Conservation (phyloP, 345 rosid species). For the Salix purpurea region DNA sequence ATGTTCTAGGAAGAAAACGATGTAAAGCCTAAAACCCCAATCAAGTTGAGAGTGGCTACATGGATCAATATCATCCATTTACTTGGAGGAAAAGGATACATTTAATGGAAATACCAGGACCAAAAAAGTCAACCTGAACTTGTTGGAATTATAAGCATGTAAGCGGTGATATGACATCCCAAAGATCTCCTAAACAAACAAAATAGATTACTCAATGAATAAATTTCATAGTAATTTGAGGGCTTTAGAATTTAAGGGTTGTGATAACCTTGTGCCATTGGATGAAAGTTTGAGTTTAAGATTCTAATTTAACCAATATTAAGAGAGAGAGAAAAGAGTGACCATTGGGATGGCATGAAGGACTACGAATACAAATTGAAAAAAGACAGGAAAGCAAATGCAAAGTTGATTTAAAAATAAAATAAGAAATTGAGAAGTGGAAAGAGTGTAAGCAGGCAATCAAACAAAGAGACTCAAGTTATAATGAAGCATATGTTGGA, state of each 20-base stretch:
- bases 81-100: background rate
- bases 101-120: background rate
- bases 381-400: background rate
- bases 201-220: background rate
- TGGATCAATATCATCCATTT: background rate
- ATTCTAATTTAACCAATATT: background rate
- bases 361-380: background rate
- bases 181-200: background rate
- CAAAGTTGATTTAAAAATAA: background rate
- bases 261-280: background rate
- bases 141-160: background rate
- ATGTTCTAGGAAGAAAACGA: background rate
- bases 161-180: background rate
- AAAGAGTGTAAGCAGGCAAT: background rate
- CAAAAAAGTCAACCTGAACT: background rate
- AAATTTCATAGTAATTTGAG: background rate
- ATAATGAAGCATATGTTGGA: background rate
- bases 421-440: background rate
- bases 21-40: background rate
- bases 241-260: background rate
- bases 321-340: background rate
- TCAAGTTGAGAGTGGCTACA: background rate
- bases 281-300: background rate
- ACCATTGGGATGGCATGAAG: background rate
- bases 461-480: background rate